These are phyloP conservation scores for Agaricus subrufescens DNA, from an alignment of 768 basidiomycete genomes.

Conservation along the genomic window DNA sequence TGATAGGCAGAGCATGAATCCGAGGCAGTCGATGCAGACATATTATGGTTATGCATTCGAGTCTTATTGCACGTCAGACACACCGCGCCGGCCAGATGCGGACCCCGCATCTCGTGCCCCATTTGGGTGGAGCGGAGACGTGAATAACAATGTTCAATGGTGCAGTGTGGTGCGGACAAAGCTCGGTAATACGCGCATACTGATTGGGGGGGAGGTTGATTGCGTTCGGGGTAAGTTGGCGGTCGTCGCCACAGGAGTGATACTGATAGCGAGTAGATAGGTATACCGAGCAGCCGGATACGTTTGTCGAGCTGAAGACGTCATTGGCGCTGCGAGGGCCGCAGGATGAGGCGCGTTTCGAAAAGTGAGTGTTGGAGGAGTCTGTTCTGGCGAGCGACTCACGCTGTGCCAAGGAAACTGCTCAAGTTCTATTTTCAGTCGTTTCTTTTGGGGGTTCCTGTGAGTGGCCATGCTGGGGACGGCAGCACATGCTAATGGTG, in stretches of 20 bases:
- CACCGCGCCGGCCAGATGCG: slow-evolving; percentile 24
- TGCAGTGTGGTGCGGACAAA: slow-evolving; percentile 87
- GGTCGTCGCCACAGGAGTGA: not conserved
- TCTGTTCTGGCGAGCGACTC: slow-evolving; percentile 5
- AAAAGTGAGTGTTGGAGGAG: slow-evolving; percentile 49
- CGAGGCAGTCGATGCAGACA: slow-evolving; percentile 55
- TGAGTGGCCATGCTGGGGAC: slow-evolving; percentile 26
- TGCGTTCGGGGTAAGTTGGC: slow-evolving; percentile 65
- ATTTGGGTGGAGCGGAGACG: slow-evolving; percentile 73
- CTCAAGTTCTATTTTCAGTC: slow-evolving; percentile 92
- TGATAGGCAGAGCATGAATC: slow-evolving; percentile 59
- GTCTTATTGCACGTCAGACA: slow-evolving; percentile 71
- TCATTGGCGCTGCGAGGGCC: slow-evolving; percentile 63
- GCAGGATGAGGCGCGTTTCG: slow-evolving; percentile 69
- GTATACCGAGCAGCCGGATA: slow-evolving; percentile 58
- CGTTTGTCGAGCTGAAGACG: slow-evolving; percentile 85
- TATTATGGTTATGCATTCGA: slow-evolving; percentile 92
- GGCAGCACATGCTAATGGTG: slow-evolving; percentile 4
- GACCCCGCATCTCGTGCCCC: slow-evolving; percentile 22
- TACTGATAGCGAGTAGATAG: slow-evolving; percentile 28
- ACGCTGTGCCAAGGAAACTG: slow-evolving; percentile 57
- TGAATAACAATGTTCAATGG: slow-evolving; percentile 89
- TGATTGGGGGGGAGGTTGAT: slow-evolving; percentile 91
- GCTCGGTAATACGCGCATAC: slow-evolving; percentile 60
- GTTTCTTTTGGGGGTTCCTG: slow-evolving; percentile 88